Percentiles rank a stretch among this genome's conserved stretches.
These are phyloP conservation scores for Tolypocladium nubicola DNA, from an alignment of 2,329 filamentous ascomycete genomes.

Conservation along the genomic window DNA sequence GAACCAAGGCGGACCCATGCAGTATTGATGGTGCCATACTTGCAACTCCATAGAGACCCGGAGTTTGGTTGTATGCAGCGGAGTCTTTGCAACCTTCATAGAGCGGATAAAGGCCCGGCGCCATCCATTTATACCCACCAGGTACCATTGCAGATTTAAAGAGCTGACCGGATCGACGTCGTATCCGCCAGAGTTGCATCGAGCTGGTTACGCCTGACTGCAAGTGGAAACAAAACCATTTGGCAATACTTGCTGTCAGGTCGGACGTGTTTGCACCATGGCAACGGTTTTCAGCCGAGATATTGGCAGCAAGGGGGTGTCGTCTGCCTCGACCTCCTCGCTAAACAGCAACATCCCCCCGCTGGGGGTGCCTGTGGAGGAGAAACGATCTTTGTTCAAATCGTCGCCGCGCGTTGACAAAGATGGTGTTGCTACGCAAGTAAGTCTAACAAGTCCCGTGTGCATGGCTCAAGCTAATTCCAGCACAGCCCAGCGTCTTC, in stretches of 20 bases:
- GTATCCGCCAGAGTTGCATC: background rate
- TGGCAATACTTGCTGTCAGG: no score
- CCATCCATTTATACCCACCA: background rate
- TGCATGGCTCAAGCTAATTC: background rate
- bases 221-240: background rate
- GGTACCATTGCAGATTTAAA: background rate
- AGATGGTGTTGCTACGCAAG: constrained; percentile 25
- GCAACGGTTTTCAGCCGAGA: constrained; percentile 5
- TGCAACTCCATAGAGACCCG: background rate
- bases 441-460: background rate
- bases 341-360: constrained; percentile 10
- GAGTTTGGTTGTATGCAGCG: background rate
- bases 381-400: constrained; percentile 23
- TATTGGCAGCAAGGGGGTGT: background rate
- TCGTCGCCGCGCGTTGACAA: constrained; percentile 13
- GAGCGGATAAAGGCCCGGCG: background rate
- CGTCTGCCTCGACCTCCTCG: constrained; percentile 4
- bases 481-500: constrained; percentile 19
- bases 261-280: background rate
- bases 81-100: background rate
- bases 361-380: constrained; percentile 16
- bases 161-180: background rate
- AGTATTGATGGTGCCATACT: background rate
- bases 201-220: background rate
- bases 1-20: background rate